Conservation (phyloP, 2,329 filamentous ascomycete species). For the Pseudopithomyces maydicus region DNA sequence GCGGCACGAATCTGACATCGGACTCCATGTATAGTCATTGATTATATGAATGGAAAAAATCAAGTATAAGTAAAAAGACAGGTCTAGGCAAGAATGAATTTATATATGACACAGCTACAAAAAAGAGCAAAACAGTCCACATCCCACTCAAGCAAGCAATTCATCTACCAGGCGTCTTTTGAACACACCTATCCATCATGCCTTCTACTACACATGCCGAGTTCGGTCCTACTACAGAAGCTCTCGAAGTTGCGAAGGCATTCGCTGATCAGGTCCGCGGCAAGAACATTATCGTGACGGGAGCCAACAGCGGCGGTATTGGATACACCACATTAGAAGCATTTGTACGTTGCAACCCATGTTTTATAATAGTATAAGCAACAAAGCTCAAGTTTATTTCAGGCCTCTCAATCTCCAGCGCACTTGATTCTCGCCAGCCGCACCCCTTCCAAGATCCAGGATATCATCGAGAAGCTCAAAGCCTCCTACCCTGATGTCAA, state of each 20-base stretch:
- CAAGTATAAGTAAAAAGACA: no score
- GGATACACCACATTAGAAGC: conserved; percentile 4
- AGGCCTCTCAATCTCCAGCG: conserved; percentile 18
- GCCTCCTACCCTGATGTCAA: conserved; percentile 20
- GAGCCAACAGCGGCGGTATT: conserved; percentile 3
- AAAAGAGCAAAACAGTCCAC: no score
- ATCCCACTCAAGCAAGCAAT: no score
- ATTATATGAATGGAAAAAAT: no score
- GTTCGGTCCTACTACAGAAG: conserved; percentile 6
- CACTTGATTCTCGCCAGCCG: conserved; percentile 42
- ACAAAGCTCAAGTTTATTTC: background rate
- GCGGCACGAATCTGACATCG: no score
- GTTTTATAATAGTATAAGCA: background rate
- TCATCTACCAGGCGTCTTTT: no score
- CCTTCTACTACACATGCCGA: conserved; percentile 1
- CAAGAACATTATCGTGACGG: conserved; percentile 6
- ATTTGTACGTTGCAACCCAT: background rate
- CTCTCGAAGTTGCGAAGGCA: conserved; percentile 7
- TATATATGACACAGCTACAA: no score
- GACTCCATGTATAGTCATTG: no score
- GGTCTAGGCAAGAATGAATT: no score
- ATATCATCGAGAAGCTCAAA: background rate
- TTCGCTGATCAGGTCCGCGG: background rate
- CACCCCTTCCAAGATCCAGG: conserved; percentile 42
- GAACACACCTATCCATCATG: background rate